Evolutionary conservation across 129 eudicot genomes (phyloP).

Genomic region (Flaveria sonorensis): DNA sequence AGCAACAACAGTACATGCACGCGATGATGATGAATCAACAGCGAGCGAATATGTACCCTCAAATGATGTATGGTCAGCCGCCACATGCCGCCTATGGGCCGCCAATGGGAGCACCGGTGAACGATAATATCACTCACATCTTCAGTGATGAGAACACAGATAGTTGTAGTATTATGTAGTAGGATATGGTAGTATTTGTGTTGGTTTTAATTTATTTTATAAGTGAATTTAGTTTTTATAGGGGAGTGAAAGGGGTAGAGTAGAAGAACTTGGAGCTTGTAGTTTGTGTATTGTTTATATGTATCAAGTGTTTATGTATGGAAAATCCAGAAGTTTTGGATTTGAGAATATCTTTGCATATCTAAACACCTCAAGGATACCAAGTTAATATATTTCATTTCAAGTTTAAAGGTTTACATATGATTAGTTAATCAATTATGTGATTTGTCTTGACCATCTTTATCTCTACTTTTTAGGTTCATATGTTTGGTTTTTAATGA

Average conservation of each 20-base stretch:
- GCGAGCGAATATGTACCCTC: conserved; percentile 54
- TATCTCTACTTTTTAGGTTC: too few species aligned
- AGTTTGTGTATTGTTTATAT: conserved; percentile 40
- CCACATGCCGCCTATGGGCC: conserved; percentile 56
- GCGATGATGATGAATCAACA: conserved; percentile 96
- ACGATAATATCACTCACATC: conserved; percentile 54
- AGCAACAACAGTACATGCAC: conserved; percentile 76
- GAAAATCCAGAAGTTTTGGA: conserved; percentile 37
- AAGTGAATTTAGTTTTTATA: conserved; percentile 28
- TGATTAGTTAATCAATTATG: background rate
- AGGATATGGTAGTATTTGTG: conserved; percentile 17
- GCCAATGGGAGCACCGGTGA: conserved; percentile 48
- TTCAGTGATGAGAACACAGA: conserved; percentile 84
- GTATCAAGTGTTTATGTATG: conserved; percentile 15
- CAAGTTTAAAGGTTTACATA: background rate
- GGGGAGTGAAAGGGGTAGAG: conserved; percentile 37
- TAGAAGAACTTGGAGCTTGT: conserved; percentile 35
- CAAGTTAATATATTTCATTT: background rate
- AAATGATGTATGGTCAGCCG: conserved; percentile 63
- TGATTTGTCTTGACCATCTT: too few species aligned
- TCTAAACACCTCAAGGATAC: too few species aligned
- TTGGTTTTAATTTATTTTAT: conserved; percentile 21
- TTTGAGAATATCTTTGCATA: background rate
- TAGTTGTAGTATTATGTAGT: conserved; percentile 86
- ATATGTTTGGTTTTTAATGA: too few species aligned